Evolutionary conservation across 139 green algal genomes (phyloP).

Genomic region (Nannochloris sp.): DNA sequence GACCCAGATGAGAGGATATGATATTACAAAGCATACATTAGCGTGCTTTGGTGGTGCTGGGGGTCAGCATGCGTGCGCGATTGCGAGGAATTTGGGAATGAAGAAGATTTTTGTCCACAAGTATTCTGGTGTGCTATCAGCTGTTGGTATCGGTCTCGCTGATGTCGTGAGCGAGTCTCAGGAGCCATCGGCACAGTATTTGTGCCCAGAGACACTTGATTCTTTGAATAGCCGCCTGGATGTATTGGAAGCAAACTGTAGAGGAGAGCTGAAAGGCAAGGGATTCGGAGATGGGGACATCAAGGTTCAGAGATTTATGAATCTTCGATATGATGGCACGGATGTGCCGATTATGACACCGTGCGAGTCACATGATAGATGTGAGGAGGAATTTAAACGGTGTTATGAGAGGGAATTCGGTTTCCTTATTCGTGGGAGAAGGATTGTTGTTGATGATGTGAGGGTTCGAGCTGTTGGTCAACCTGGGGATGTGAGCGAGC

Average conservation of each 20-base stretch:
- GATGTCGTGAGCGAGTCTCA: slow-evolving; percentile 88
- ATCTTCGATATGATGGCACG: slow-evolving; percentile 86
- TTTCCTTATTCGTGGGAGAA: slow-evolving; percentile 72
- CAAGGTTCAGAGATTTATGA: slow-evolving; percentile 63
- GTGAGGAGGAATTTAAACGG: slow-evolving; percentile 29
- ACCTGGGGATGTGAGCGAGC: not conserved
- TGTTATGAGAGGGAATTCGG: slow-evolving; percentile 83
- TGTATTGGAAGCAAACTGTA: slow-evolving; percentile 35
- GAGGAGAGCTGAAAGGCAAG: slow-evolving; percentile 28
- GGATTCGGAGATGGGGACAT: slow-evolving; percentile 14
- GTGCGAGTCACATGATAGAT: slow-evolving; percentile 15
- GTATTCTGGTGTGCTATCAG: slow-evolving; percentile 81
- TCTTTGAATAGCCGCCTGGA: slow-evolving; percentile 47
- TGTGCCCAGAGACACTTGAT: slow-evolving; percentile 16
- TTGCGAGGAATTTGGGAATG: slow-evolving; percentile 83
- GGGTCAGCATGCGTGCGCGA: slow-evolving; percentile 92
- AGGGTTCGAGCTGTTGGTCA: slow-evolving; percentile 44
- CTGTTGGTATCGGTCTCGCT: slow-evolving; percentile 90
- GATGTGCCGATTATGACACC: slow-evolving; percentile 88
- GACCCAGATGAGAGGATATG: slow-evolving; percentile 87
- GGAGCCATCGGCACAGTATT: slow-evolving; percentile 49
- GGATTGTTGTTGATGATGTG: slow-evolving; percentile 82
- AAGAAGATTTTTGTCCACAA: slow-evolving; percentile 88
- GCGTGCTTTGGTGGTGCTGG: slow-evolving; percentile 94
- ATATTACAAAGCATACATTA: slow-evolving; percentile 78